phyloP scores from a whole-genome alignment of 1,284 basidiomycete species.

The Cryptococcus sp. region DNA sequence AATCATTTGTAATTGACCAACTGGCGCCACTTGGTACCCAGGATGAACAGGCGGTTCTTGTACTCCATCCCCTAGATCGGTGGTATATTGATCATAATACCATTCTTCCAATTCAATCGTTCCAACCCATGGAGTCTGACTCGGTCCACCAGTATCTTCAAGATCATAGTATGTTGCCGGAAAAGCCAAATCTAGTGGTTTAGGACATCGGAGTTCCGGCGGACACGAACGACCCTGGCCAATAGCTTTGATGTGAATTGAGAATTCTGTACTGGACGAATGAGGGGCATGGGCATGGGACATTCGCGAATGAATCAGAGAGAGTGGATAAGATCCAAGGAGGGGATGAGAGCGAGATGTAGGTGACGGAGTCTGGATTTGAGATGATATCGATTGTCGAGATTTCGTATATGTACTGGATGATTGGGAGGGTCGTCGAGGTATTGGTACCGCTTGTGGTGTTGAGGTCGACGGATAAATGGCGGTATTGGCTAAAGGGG shows the following conservation, averaged over 20 bases:
- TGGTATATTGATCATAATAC: conserved; percentile 20
- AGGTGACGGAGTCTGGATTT: too few species aligned
- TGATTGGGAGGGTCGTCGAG: not conserved
- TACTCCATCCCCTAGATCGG: not conserved
- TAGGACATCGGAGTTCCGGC: conserved; percentile 27
- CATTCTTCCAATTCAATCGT: conserved; percentile 41
- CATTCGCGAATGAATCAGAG: conserved; percentile 41
- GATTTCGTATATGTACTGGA: not conserved
- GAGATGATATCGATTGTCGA: too few species aligned
- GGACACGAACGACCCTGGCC: conserved; percentile 29
- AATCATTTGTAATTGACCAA: conserved; percentile 54
- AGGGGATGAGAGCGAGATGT: conserved; percentile 41
- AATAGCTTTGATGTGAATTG: conserved; percentile 22
- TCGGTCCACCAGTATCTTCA: conserved; percentile 17
- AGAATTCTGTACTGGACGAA: conserved; percentile 9
- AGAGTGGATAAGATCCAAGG: conserved; percentile 39
- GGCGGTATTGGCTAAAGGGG: conserved; percentile 22
- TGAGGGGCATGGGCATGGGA: conserved; percentile 33
- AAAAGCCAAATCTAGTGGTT: conserved; percentile 34
- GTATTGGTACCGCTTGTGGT: conserved; percentile 1
- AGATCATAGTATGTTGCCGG: conserved; percentile 44
- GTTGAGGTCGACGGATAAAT: conserved; percentile 13
- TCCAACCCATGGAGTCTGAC: conserved; percentile 43
- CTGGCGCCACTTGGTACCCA: conserved; percentile 51
- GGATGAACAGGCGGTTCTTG: conserved; percentile 46